Evolutionary conservation across 2,329 filamentous ascomycete genomes (phyloP).

Genomic region (Aspergillus ochraceoroseus): DNA sequence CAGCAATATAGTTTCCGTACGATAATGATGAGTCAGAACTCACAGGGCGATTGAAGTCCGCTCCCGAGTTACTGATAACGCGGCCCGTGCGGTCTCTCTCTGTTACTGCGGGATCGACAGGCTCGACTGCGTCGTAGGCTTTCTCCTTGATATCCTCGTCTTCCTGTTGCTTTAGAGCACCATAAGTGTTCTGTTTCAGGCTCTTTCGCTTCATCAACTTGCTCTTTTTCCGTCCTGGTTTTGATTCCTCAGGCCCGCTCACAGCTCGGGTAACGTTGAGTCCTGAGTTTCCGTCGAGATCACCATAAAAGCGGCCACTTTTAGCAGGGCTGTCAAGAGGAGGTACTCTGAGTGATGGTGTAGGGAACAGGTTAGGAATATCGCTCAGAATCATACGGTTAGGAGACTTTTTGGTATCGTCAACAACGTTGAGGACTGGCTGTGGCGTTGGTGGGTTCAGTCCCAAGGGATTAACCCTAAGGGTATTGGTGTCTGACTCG

Average conservation of each 20-base stretch:
- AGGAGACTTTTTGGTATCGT: constrained; percentile 24
- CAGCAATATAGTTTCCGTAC: constrained; percentile 43
- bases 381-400: constrained; percentile 32
- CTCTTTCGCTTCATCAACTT: constrained; percentile 33
- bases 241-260: constrained; percentile 18
- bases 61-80: constrained; percentile 43
- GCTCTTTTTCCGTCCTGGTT: constrained; percentile 25
- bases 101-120: constrained; percentile 12
- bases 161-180: constrained; percentile 32
- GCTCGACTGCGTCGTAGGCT: constrained; percentile 10
- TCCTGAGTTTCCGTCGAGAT: constrained; percentile 27
- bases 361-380: constrained; percentile 34
- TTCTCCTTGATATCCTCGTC: constrained; percentile 28
- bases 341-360: constrained; percentile 23
- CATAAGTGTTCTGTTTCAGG: constrained; percentile 34
- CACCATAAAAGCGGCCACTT: constrained; percentile 40
- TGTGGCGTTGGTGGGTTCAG: constrained; percentile 47
- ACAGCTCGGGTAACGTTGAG: constrained; percentile 23
- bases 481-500: constrained; percentile 13
- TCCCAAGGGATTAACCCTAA: constrained; percentile 41
- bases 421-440: constrained; percentile 25
- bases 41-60: constrained; percentile 30
- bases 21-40: constrained; percentile 33
- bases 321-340: constrained; percentile 30
- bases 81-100: constrained; percentile 42